Evolutionary conservation across 176 grass and related monocot genomes (phyloP).

Genomic region (Carex scoparia): DNA sequence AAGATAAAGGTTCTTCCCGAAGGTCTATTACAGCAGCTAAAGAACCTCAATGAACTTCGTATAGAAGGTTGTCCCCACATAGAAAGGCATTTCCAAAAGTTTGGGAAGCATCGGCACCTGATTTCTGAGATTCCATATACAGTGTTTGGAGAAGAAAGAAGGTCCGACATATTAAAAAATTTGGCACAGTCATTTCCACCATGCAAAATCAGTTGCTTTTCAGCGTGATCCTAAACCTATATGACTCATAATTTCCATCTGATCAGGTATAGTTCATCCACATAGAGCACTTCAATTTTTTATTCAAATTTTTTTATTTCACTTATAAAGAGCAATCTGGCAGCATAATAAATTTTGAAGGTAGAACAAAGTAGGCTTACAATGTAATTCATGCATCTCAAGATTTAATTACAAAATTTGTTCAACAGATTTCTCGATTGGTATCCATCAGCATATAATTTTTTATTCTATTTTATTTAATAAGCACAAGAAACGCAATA

Average conservation of each 20-base stretch:
- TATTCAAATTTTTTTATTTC: neutral
- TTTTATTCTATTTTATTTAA: too few relatives aligned
- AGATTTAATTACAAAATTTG: too few relatives aligned
- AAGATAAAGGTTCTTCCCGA: neutral
- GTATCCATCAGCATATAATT: too few relatives aligned
- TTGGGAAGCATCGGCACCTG: neutral
- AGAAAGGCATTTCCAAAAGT: neutral
- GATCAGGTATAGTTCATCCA: neutral
- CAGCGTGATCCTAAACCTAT: neutral
- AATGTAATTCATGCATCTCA: too few relatives aligned
- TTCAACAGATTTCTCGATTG: too few relatives aligned
- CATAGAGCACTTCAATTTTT: neutral
- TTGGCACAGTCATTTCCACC: neutral
- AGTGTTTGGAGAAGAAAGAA: neutral
- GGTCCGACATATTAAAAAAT: neutral
- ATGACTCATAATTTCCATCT: neutral
- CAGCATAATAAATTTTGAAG: too few relatives aligned
- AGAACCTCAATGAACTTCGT: neutral
- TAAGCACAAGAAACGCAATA: too few relatives aligned
- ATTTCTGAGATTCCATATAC: neutral
- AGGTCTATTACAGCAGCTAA: neutral
- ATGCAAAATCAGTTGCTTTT: neutral
- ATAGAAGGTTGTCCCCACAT: neutral
- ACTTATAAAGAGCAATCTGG: too few relatives aligned
- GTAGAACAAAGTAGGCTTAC: too few relatives aligned